Percentiles rank a stretch among this genome's conserved stretches.
These are phyloP conservation scores for Microdochium bolleyi DNA, from an alignment of 2,329 filamentous ascomycete species.

Conservation along the genomic window DNA sequence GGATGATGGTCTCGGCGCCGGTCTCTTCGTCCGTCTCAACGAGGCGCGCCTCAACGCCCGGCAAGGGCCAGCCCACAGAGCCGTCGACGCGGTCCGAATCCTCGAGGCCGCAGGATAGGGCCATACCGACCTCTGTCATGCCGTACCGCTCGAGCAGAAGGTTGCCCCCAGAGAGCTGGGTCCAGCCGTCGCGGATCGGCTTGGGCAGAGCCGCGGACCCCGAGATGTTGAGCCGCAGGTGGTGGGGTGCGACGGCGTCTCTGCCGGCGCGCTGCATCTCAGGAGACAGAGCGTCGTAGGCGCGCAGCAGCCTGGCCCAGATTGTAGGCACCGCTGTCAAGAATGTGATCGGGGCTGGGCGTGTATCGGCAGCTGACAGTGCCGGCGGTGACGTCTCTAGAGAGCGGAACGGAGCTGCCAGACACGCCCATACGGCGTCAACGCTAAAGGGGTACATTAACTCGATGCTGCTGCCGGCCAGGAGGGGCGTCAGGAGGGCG, in stretches of 20 bases:
- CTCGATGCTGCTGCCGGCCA: conserved; percentile 82
- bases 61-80: conserved; percentile 89
- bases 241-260: conserved; percentile 61
- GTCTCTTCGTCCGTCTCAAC: conserved; percentile 60
- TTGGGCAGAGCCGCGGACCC: conserved; percentile 91
- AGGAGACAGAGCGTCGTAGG: conserved; percentile 39
- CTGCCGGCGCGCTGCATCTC: conserved; percentile 59
- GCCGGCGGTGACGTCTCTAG: conserved; percentile 18
- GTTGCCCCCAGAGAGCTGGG: conserved; percentile 71
- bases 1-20: conserved; percentile 33
- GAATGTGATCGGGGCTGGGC: conserved; percentile 66
- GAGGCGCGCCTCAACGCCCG: conserved; percentile 77
- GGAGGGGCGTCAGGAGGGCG: conserved; percentile 77
- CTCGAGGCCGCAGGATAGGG: conserved; percentile 80
- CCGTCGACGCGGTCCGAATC: conserved; percentile 76
- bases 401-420: conserved; percentile 76
- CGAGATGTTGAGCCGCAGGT: conserved; percentile 86
- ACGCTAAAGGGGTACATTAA: conserved; percentile 95
- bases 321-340: conserved; percentile 95
- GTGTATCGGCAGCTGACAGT: conserved; percentile 17
- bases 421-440: conserved; percentile 74
- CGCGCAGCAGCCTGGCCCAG: conserved; percentile 76
- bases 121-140: conserved; percentile 99
- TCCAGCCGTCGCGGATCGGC: conserved; percentile 79
- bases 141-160: conserved; percentile 91